phyloP scores from a whole-genome alignment of 495 filamentous ascomycete species.

The Stereocaulon alpinum region DNA sequence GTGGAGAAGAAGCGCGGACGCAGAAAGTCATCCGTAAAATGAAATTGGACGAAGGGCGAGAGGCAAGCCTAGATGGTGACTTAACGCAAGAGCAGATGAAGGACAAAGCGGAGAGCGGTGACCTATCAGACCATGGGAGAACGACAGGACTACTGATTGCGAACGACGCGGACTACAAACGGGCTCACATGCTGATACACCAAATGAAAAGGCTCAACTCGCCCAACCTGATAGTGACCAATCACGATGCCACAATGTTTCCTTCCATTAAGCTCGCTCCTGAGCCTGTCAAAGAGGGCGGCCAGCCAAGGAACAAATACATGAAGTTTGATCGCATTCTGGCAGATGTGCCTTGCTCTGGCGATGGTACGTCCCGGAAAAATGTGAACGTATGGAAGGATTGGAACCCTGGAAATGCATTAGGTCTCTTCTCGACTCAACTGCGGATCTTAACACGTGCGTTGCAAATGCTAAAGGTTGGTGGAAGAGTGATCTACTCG shows the following conservation, averaged over 20 bases:
- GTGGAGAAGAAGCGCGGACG: conserved; percentile 78
- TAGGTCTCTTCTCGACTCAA: conserved; percentile 78
- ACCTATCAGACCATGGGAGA: conserved; percentile 67
- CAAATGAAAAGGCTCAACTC: conserved; percentile 95
- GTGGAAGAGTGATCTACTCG: conserved; percentile 89
- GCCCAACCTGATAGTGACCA: conserved; percentile 92
- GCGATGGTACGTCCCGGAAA: conserved; percentile 87
- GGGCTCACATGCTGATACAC: conserved; percentile 91
- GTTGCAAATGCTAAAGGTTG: conserved; percentile 91
- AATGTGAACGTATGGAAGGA: conserved; percentile 89
- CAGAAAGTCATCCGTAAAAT: conserved; percentile 45
- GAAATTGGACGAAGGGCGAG: conserved; percentile 38
- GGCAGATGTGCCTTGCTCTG: conserved; percentile 93
- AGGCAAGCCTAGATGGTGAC: conserved; percentile 37
- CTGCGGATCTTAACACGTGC: conserved; percentile 83
- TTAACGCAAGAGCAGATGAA: conserved; percentile 31
- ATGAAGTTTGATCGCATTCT: conserved; percentile 95
- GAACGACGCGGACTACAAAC: conserved; percentile 91
- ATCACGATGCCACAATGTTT: conserved; percentile 95
- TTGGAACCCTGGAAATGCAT: conserved; percentile 72
- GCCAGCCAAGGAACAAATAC: conserved; percentile 51
- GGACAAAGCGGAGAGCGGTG: conserved; percentile 40
- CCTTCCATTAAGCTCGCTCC: conserved; percentile 72
- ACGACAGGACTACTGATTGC: conserved; percentile 86
- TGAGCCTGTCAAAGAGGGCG: conserved; percentile 36